Base-by-base conservation (phyloP, 2,329 filamentous ascomycete genomes). In the Aspergillus sergii region DNA sequence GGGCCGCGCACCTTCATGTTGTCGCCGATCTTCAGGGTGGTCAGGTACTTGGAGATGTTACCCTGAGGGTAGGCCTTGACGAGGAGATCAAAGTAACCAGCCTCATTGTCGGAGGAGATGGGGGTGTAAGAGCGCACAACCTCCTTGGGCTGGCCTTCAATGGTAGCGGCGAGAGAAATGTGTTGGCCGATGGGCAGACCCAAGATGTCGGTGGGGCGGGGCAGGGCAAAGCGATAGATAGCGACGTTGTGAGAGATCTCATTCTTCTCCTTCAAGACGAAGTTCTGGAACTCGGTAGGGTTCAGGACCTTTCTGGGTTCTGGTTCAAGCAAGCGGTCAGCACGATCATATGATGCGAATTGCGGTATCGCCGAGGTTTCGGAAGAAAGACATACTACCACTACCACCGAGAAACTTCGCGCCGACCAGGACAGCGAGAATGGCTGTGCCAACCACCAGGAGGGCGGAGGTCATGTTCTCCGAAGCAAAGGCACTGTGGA, bases 151-250 rank as follows among this genome's bases (percentile, higher is more conserved):
- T 86, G 85, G 76, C 92, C 93, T 72, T 92, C 88, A 65, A 93
- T 87, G 61, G 86, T 88, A 61, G 93, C 94, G 70, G 91, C 92
- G 76, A 99, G 93, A 66, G 94, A 97, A 81, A 99, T 97, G 85
- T 99, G 95, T 84, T 99, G 95, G 76, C 95, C 95, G 83, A 98
- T 98, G 70, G 95, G 94, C 50, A 98, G 91, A 75, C 95, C 95
- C 74, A 98, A 92, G 78, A 97, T 93, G 70, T 91, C 88, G 72
- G 84, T 90, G 46, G 89, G 82, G 58, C 85, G 85, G 62, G 94
- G 94, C 46, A 99, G 91, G 68, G 86, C 86, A 83, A 98, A 97
- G 75, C 95, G 93, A 85, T 98, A 99, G 83, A 99, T 97, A 80
- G 94, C 94, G 64, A 96, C 94, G 85, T 99, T 99, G 88, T 98